Base-by-base conservation (phyloP, 305 asterid genomes). In the Rubia occidens region DNA sequence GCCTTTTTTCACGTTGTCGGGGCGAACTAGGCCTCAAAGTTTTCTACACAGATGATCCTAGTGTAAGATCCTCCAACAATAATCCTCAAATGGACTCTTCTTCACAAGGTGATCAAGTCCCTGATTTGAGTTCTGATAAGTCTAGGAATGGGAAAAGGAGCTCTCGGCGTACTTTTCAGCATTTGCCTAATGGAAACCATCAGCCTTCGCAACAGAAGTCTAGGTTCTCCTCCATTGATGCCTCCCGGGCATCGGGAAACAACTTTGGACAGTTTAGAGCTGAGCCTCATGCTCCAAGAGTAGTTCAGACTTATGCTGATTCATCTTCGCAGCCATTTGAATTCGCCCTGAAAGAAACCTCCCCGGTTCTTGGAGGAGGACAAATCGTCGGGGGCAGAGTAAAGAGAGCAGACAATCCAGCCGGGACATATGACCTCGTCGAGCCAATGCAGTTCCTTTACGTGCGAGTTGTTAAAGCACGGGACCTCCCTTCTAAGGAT, bases 401-500 rank as follows among this genome's bases (percentile, higher is more conserved):
- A 53, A 83, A 76, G 39, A 85, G 85, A 65, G 70, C 83, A 17
- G 86, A 84, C 20, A 92, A 76, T 77, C 83, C 71, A 8, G 73
- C 84, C 51, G 83, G 88, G 78, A 75, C 89, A 51, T 90, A 90
- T 72, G 98, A 92, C 74, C 97, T 93, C 24, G 98, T 93, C 18
- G 98, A 90, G 87, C 88, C 88, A 13, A 93, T 90, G 98, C 95
- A 90, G 7, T 93, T 88, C 79, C 90, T 93, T 62, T 93, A 87
- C 67, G 95, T 93, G 18, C 80, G 96, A 67, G 95, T 93, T 40
- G 96, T 88, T 54, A 87, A 80, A 78, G 98, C 97, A 45, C 93
- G 77, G 11, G 91, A 87, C 58, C 95, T 93, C 67, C 92, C 97
- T 69, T 67, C 87, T 26, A 90, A 72, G 88, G 94, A 83, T 71